Conservation (phyloP, 2,329 filamentous ascomycete species). For the Epichloe hybrida region DNA sequence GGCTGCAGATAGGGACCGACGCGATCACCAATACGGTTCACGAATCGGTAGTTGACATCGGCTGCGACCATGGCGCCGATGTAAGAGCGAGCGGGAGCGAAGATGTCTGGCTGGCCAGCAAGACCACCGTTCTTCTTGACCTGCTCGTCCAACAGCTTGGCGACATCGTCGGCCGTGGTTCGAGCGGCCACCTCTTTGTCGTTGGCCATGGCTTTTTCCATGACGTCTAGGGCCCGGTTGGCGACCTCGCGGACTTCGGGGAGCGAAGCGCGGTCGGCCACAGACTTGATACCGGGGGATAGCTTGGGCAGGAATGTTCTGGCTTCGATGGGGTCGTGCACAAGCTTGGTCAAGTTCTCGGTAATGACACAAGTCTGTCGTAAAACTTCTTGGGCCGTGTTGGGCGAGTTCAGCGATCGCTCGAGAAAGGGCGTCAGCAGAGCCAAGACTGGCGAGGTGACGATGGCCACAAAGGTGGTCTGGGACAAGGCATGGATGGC, state of each 20-base stretch:
- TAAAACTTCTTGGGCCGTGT: constrained; percentile 83
- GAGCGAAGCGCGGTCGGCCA: constrained; percentile 76
- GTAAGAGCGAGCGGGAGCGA: constrained; percentile 56
- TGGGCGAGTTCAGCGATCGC: constrained; percentile 81
- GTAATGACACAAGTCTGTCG: constrained; percentile 93
- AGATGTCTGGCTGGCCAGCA: constrained; percentile 45
- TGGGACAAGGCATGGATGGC: constrained; percentile 93
- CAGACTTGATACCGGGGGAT: constrained; percentile 81
- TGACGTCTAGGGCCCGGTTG: constrained; percentile 67
- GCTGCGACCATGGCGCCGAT: constrained; percentile 76
- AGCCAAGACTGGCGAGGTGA: constrained; percentile 89
- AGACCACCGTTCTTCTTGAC: constrained; percentile 57
- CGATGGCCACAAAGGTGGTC: constrained; percentile 95
- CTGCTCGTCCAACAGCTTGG: constrained; percentile 59
- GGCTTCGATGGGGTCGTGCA: constrained; percentile 89
- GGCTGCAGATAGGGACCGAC: constrained; percentile 64
- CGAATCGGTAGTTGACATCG: constrained; percentile 70
- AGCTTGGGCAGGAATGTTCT: constrained; percentile 90
- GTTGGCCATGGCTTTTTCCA: constrained; percentile 82
- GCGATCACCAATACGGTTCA: constrained; percentile 55
- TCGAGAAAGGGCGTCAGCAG: constrained; percentile 90
- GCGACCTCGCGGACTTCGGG: constrained; percentile 91
- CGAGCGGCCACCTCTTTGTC: constrained; percentile 54
- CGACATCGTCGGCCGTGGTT: constrained; percentile 58
- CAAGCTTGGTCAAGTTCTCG: constrained; percentile 95